These are phyloP conservation scores for Thalassiosira profunda DNA, from an alignment of 108 stramenopile species.

Conservation along the genomic window DNA sequence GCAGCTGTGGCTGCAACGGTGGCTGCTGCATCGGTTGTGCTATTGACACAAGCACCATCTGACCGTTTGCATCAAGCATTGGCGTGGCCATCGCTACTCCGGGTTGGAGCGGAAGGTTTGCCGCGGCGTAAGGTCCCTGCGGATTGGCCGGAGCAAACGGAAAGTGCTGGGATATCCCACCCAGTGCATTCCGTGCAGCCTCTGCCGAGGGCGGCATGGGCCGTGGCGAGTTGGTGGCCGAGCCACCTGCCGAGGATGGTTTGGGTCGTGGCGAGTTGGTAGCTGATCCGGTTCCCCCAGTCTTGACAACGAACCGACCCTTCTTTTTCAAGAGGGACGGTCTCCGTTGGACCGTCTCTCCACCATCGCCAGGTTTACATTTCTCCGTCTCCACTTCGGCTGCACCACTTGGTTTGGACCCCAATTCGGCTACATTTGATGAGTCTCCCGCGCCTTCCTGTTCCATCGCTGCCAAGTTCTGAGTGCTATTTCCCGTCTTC, in stretches of 20 bases:
- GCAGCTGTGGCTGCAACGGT: neutral
- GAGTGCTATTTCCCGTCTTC: slow-evolving; percentile 18
- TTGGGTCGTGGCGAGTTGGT: neutral
- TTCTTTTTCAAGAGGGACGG: slow-evolving; percentile 10
- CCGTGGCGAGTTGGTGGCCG: neutral
- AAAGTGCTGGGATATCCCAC: neutral
- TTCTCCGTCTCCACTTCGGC: neutral
- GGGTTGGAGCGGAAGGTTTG: neutral
- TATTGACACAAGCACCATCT: slow-evolving; percentile 4
- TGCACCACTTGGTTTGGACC: too few relatives aligned
- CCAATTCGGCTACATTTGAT: too few relatives aligned
- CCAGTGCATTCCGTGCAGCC: neutral
- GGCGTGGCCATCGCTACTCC: neutral
- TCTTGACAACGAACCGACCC: slow-evolving; percentile 21
- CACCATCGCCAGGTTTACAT: slow-evolving; percentile 1
- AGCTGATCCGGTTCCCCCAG: slow-evolving; percentile 12
- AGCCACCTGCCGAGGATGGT: neutral
- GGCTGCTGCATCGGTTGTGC: neutral
- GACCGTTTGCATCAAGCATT: slow-evolving; percentile 12
- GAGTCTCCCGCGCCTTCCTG: neutral
- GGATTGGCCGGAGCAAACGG: neutral
- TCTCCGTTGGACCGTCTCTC: neutral
- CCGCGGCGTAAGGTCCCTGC: neutral
- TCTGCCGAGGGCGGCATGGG: neutral
- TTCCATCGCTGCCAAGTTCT: neutral